A percentile compares a stretch with the other conserved stretches of the same genome.
Conservation (phyloP, 2,329 filamentous ascomycete genomes). For the Dothideomycetes sp. region DNA sequence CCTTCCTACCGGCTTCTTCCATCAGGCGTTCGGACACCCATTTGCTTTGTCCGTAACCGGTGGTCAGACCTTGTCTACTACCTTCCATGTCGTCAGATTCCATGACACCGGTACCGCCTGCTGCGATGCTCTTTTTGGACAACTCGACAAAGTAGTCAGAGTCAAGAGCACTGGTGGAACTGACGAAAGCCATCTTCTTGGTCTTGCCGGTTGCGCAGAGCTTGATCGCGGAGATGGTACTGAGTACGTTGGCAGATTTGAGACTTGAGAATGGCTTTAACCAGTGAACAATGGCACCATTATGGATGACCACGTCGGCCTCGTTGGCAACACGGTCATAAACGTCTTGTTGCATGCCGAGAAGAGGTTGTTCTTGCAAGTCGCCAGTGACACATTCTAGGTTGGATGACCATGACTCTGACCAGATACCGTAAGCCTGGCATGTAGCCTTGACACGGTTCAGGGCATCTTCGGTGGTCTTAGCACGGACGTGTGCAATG, state of each 20-base stretch:
- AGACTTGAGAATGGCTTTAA: constrained; percentile 67
- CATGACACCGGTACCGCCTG: constrained; percentile 55
- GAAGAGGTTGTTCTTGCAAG: constrained; percentile 55
- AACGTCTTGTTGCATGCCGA: constrained; percentile 58
- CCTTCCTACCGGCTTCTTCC: constrained; percentile 67
- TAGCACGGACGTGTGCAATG: constrained; percentile 66
- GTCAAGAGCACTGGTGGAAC: constrained; percentile 74
- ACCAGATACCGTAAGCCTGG: constrained; percentile 72
- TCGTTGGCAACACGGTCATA: constrained; percentile 59
- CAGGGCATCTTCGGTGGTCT: constrained; percentile 50
- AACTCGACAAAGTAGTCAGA: constrained; percentile 70
- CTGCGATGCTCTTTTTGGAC: constrained; percentile 52
- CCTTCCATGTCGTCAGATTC: constrained; percentile 74
- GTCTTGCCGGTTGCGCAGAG: constrained; percentile 69
- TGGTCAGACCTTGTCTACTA: constrained; percentile 66
- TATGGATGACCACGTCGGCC: constrained; percentile 65
- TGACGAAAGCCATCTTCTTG: constrained; percentile 74
- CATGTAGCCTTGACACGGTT: constrained; percentile 59
- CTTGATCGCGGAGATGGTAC: constrained; percentile 64
- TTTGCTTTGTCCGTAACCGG: constrained; percentile 86
- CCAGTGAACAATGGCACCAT: constrained; percentile 74
- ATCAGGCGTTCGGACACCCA: constrained; percentile 70
- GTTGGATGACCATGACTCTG: constrained; percentile 55
- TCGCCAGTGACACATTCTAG: constrained; percentile 65
- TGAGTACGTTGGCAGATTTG: constrained; percentile 66